These are phyloP conservation scores for Colletotrichum sublineola DNA, from an alignment of 2,329 filamentous ascomycete genomes.

Conservation along the genomic window DNA sequence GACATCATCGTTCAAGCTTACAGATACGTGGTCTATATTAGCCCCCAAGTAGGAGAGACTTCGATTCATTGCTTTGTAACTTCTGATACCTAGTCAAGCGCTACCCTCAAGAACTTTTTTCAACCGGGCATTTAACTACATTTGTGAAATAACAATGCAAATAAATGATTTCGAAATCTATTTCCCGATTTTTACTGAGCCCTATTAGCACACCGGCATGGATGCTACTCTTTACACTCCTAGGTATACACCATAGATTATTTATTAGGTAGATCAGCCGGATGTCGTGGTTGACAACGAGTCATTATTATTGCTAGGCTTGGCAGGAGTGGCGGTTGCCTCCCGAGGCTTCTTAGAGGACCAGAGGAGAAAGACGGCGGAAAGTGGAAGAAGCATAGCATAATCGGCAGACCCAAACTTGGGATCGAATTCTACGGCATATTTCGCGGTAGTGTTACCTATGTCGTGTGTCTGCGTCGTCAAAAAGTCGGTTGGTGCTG, in stretches of 20 bases:
- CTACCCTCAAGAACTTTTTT: not conserved
- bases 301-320: not conserved
- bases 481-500: not conserved
- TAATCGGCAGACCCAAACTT: not conserved
- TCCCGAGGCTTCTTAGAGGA: not conserved
- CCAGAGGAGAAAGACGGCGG: not conserved
- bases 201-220: no score
- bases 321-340: not conserved
- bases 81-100: no score
- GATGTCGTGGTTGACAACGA: no score
- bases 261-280: no score
- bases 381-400: not conserved
- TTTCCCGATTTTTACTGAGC: not conserved
- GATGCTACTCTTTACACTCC: rapidly evolving
- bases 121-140: rapidly evolving
- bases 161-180: not conserved
- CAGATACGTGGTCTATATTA: rapidly evolving
- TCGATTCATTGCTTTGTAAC: rapidly evolving
- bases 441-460: not conserved
- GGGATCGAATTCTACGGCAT: not conserved
- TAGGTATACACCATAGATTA: not conserved
- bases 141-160: not conserved
- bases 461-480: not conserved
- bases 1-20: not conserved
- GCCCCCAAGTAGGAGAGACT: not conserved